phyloP scores from a whole-genome alignment of 129 eudicot species.

The Cynara cardunculus region DNA sequence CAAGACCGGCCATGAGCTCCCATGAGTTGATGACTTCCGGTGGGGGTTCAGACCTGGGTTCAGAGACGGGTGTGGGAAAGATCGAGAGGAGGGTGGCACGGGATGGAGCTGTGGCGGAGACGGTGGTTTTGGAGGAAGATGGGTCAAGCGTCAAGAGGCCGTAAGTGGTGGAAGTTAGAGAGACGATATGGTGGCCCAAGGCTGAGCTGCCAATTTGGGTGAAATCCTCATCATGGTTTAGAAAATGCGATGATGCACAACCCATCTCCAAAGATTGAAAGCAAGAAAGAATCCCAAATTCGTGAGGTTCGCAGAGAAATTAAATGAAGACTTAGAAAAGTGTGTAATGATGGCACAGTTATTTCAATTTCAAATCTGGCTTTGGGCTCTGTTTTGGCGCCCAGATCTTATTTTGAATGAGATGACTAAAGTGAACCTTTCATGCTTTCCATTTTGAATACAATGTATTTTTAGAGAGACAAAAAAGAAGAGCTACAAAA shows the following conservation, averaged over 20 bases:
- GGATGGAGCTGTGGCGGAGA: constrained; percentile 33
- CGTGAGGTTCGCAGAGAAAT: constrained; percentile 9
- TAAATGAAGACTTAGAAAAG: constrained; percentile 17
- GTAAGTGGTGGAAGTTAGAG: constrained; percentile 91
- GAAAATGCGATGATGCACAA: constrained; percentile 77
- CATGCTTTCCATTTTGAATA: constrained; percentile 21
- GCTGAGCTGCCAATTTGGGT: constrained; percentile 53
- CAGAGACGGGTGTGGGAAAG: constrained; percentile 36
- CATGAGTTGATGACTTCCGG: constrained; percentile 87
- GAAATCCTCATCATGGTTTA: constrained; percentile 69
- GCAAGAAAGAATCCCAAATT: neutral
- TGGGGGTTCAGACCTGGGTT: constrained; percentile 28
- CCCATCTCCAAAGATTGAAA: constrained; percentile 47
- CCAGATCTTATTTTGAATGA: constrained; percentile 24
- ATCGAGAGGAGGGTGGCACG: constrained; percentile 44
- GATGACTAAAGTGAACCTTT: constrained; percentile 24
- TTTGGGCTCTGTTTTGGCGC: constrained; percentile 27
- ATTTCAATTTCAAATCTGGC: constrained; percentile 26
- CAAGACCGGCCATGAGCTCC: constrained; percentile 99
- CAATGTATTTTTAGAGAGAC: constrained; percentile 11
- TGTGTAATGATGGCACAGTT: neutral
- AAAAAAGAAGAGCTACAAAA: constrained; percentile 9
- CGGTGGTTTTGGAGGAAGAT: constrained; percentile 19
- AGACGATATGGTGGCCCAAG: constrained; percentile 87
- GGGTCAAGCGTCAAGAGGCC: constrained; percentile 73